Evolutionary conservation across 495 filamentous ascomycete genomes (phyloP).

Genomic region (Gamarada debralockiae): DNA sequence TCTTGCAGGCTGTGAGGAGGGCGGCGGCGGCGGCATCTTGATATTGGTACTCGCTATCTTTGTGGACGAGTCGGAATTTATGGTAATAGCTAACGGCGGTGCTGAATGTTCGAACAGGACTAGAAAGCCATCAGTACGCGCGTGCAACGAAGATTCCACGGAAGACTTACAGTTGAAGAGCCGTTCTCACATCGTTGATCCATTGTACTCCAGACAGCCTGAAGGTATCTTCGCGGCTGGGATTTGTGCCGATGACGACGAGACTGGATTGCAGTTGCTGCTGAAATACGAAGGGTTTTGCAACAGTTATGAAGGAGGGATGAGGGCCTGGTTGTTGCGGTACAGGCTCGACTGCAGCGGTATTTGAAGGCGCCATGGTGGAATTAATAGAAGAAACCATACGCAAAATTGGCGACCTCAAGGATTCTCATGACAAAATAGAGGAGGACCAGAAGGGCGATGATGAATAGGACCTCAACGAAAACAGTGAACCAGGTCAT

Average conservation of each 20-base stretch:
- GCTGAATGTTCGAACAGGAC: slow-evolving; percentile 75
- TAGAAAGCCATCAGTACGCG: slow-evolving; percentile 30
- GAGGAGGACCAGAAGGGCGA: too few species aligned
- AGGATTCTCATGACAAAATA: too few species aligned
- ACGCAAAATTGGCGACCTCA: too few species aligned
- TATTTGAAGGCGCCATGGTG: slow-evolving; percentile 15
- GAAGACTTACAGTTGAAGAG: slow-evolving; percentile 61
- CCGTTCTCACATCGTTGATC: slow-evolving; percentile 73
- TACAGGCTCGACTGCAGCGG: not conserved
- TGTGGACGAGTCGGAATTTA: slow-evolving; percentile 77
- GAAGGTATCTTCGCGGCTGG: slow-evolving; percentile 62
- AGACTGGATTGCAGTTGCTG: slow-evolving; percentile 57
- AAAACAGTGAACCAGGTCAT: too few species aligned
- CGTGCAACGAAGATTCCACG: not conserved
- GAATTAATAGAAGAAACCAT: not conserved
- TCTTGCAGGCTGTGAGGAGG: slow-evolving; percentile 91
- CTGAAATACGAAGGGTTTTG: slow-evolving; percentile 64
- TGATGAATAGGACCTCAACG: too few species aligned
- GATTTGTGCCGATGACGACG: slow-evolving; percentile 47
- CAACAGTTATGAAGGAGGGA: slow-evolving; percentile 68
- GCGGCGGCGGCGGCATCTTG: slow-evolving; percentile 80
- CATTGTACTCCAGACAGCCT: slow-evolving; percentile 74
- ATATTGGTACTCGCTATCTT: slow-evolving; percentile 64
- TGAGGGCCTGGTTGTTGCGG: slow-evolving; percentile 53
- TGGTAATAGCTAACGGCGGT: slow-evolving; percentile 86